Conservation (phyloP, 805 yeast genomes). For the Saccharomyces kudriavzevii region DNA sequence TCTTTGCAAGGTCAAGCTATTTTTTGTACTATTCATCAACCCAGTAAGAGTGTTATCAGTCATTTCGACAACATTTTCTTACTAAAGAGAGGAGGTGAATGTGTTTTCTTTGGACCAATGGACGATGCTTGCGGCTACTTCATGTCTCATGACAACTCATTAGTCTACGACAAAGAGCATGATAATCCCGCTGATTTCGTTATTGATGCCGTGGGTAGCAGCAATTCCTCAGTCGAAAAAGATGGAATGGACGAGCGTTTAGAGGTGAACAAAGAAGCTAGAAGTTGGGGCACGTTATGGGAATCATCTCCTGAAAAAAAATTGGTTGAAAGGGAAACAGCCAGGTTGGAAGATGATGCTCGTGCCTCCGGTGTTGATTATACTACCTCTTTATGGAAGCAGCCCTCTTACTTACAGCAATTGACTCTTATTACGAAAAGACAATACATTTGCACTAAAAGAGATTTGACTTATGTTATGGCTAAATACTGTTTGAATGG, state of each 20-base stretch:
- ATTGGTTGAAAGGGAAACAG: conserved; percentile 2
- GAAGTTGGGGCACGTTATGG: conserved; percentile 22
- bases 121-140: conserved; percentile 46
- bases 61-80: conserved; percentile 54
- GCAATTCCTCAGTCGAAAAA: conserved; percentile 45
- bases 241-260: background rate
- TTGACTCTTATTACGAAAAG: conserved; percentile 36
- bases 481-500: conserved; percentile 49
- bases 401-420: conserved; percentile 40
- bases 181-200: conserved; percentile 77
- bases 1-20: conserved; percentile 51
- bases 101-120: conserved; percentile 67
- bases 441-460: conserved; percentile 41
- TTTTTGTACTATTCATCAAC: conserved; percentile 60
- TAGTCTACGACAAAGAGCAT: conserved; percentile 37
- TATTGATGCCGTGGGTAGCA: conserved; percentile 58
- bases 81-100: conserved; percentile 62
- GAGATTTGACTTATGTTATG: conserved; percentile 55
- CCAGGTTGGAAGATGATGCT: conserved; percentile 14
- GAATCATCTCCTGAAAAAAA: conserved; percentile 10
- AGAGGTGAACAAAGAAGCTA: conserved; percentile 2
- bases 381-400: conserved; percentile 13
- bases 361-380: conserved; percentile 13
- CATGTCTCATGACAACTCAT: conserved; percentile 52
- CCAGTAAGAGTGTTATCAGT: conserved; percentile 51